phyloP scores from a whole-genome alignment of 331 rosid species.

The Phaseolus coccineus region DNA sequence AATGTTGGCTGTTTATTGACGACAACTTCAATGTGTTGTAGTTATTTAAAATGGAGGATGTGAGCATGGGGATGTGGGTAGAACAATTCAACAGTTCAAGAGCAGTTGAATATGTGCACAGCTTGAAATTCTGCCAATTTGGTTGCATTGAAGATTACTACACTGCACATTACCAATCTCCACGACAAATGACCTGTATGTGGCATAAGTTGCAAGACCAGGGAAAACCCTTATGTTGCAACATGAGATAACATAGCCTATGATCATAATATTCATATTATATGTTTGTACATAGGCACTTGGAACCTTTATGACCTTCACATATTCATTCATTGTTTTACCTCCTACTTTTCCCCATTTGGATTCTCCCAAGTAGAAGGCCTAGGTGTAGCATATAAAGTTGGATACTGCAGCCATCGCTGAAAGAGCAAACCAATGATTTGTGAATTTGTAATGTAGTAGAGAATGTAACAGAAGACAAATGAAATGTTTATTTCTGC shows the following conservation, averaged over 20 bases:
- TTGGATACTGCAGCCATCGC: conserved; percentile 22
- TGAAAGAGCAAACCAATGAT: conserved; percentile 31
- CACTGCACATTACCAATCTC: conserved; percentile 95
- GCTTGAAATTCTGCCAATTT: conserved; percentile 83
- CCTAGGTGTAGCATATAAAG: conserved; percentile 2
- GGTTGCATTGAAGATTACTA: conserved; percentile 85
- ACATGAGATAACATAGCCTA: conserved; percentile 77
- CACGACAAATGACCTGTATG: conserved; percentile 91
- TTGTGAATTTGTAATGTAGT: conserved; percentile 39
- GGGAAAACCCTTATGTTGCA: conserved; percentile 86
- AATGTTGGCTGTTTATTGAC: not conserved
- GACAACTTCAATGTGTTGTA: conserved; percentile 44
- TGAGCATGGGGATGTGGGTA: conserved; percentile 98
- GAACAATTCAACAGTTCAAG: conserved; percentile 72
- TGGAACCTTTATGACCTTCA: conserved; percentile 11
- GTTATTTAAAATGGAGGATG: conserved; percentile 98
- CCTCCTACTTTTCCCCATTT: conserved; percentile 13
- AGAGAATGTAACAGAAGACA: conserved; percentile 19
- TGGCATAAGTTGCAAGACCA: conserved; percentile 76
- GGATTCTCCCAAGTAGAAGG: conserved; percentile 26
- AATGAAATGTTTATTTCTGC: conserved; percentile 28
- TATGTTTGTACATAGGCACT: conserved; percentile 52
- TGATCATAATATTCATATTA: conserved; percentile 35
- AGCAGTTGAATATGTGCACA: conserved; percentile 69
- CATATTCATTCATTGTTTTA: conserved; percentile 42